phyloP scores from a whole-genome alignment of 176 grass and related monocot species.

The Carex pumila region DNA sequence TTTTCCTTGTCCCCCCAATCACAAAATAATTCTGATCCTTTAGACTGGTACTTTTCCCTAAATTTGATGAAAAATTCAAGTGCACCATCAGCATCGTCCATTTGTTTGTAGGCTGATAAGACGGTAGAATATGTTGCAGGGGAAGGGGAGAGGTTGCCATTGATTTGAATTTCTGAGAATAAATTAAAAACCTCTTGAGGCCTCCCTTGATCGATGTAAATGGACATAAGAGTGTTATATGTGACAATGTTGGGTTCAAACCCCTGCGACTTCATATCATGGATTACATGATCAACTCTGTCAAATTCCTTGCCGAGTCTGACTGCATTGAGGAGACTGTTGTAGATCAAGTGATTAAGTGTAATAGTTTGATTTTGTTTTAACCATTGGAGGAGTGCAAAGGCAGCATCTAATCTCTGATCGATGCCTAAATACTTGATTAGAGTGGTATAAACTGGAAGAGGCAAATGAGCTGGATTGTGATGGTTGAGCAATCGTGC shows the following conservation, averaged over 20 bases:
- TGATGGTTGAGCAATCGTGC: slow-evolving; percentile 26
- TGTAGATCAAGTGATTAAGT: slow-evolving; percentile 69
- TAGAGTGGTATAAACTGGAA: slow-evolving; percentile 55
- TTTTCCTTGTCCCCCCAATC: slow-evolving; percentile 41
- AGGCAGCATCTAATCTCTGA: slow-evolving; percentile 47
- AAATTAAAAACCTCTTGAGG: slow-evolving; percentile 41
- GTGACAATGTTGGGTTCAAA: neutral
- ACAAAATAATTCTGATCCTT: too few relatives aligned
- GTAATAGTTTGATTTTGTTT: slow-evolving; percentile 21
- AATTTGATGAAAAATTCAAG: slow-evolving; percentile 46
- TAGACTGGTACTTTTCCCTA: slow-evolving; percentile 33
- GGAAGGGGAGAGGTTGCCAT: slow-evolving; percentile 43
- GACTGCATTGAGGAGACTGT: slow-evolving; percentile 57
- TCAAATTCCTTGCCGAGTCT: slow-evolving; percentile 42
- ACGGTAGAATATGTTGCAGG: slow-evolving; percentile 52
- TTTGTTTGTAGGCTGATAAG: slow-evolving; percentile 65
- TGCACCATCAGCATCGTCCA: slow-evolving; percentile 40
- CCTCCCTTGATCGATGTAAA: neutral
- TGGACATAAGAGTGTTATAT: neutral
- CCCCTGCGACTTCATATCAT: slow-evolving; percentile 35
- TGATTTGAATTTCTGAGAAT: slow-evolving; percentile 29
- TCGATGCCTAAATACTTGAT: slow-evolving; percentile 48
- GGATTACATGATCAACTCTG: slow-evolving; percentile 32
- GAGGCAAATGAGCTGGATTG: slow-evolving; percentile 27
- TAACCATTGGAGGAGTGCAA: slow-evolving; percentile 54